Conservation (phyloP, 2,329 filamentous ascomycete species). For the Sclerotinia minor region DNA sequence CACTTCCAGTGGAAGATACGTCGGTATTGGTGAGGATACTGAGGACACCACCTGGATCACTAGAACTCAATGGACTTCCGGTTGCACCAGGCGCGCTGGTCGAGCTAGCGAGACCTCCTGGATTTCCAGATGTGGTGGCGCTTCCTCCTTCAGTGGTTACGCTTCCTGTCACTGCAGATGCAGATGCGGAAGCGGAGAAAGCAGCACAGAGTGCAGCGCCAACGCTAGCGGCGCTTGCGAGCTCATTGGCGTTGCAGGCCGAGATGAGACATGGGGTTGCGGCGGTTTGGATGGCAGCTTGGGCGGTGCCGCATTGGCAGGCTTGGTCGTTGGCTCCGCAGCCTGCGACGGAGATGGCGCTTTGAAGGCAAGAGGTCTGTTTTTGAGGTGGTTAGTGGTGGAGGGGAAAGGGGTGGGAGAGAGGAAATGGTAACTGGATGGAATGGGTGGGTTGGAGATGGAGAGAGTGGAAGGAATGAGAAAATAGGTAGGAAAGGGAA, state of each 20-base stretch:
- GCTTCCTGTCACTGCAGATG: background rate
- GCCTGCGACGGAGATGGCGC: conserved; percentile 43
- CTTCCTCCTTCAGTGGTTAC: background rate
- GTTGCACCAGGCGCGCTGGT: background rate
- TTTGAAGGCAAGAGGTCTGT: conserved; percentile 41
- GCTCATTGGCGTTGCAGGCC: conserved; percentile 41
- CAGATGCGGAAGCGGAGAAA: conserved; percentile 35
- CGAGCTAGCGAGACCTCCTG: background rate
- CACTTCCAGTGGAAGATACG: background rate
- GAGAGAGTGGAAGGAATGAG: background rate
- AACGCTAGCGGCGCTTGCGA: conserved; percentile 42
- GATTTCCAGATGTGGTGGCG: background rate
- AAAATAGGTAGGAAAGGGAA: accelerated
- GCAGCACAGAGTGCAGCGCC: conserved; percentile 41
- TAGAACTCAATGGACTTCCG: background rate
- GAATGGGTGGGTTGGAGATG: background rate
- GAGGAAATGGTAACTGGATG: too few relatives aligned
- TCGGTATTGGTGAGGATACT: background rate
- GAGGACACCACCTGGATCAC: background rate
- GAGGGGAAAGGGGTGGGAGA: too few relatives aligned
- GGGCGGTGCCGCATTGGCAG: conserved; percentile 44
- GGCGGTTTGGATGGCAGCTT: conserved; percentile 40
- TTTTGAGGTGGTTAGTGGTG: background rate
- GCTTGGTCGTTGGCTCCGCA: conserved; percentile 44
- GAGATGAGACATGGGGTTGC: conserved; percentile 40